Evolutionary conservation across 2,329 filamentous ascomycete species (phyloP), one percentile per base, ranked within the genome.

Genomic region (Endoconidiophora polonica): DNA sequence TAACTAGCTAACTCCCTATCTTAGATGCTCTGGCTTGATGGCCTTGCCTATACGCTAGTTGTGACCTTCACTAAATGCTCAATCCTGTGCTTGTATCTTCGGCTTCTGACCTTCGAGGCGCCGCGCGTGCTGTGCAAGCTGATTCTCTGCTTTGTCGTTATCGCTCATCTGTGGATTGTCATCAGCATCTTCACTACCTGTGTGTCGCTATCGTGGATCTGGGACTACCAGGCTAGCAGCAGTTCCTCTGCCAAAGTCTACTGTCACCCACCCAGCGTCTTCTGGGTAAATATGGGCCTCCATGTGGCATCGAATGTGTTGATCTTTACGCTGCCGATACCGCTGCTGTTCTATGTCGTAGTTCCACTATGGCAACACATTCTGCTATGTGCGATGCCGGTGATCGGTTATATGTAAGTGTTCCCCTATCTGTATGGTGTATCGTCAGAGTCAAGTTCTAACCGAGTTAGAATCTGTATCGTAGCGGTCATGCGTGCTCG

Each of bases 391-490:
- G 55, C 54, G 4, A 55, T 61, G 33, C 61, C 61, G 23, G 23
- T 56, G 10, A 49, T 60, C 7, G 60, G 60, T 1, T 47, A 55
- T 3, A 56, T 58, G 58, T 58, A 52, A 49, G 57, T 57, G 3
- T 18, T n/a, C 9, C 3, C 14, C 9, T 18, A 36, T n/a, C 12
- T 18, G 12, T 36, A 22, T 16, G 2, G 14, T 20, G 18, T 2
- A 26, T 18, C 16, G 10, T 3, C 12, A 10, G 18, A 47, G 23
- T 5, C 5, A 16, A 10, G 14, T 26, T 20, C 50, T 46, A 26
- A 46, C 41, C 3, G 14, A 10, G 5, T 14, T 57, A 66, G 64
- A 33, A 62, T 66, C 47, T 65, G 62, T 55, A 54, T 60, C 44
- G 56, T 66, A 43, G 63, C 64, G 2, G 55, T 60, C 29, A 44